These are phyloP conservation scores for Punica granatum DNA, from an alignment of 345 rosid genomes.

Conservation along the genomic window DNA sequence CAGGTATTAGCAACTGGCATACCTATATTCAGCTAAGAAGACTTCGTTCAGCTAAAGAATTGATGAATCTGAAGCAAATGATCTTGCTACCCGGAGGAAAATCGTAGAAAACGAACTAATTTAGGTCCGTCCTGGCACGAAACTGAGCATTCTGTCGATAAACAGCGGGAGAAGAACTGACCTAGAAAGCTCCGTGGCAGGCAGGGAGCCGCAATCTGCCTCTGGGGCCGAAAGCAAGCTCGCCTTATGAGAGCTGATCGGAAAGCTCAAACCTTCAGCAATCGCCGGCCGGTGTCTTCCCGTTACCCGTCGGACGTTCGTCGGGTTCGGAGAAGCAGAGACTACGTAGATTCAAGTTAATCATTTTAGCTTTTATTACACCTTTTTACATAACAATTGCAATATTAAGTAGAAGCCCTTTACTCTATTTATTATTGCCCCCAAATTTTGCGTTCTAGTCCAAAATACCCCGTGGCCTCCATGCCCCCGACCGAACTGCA, in stretches of 20 bases:
- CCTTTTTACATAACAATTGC: background rate
- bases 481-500: background rate
- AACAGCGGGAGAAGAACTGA: background rate
- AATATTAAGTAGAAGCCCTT: background rate
- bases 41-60: background rate
- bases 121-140: background rate
- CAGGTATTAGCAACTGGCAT: no score
- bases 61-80: background rate
- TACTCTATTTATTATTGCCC: background rate
- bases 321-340: background rate
- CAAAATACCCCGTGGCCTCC: background rate
- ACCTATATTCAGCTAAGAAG: no score
- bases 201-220: background rate
- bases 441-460: background rate
- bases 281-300: background rate
- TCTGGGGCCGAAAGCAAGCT: background rate
- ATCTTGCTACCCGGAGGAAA: background rate
- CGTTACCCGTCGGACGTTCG: background rate
- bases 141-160: background rate
- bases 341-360: background rate
- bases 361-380: background rate
- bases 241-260: background rate
- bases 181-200: background rate
- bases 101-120: background rate
- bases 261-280: background rate